A percentile compares a stretch with the other conserved stretches of the same genome.
Evolutionary conservation across 768 basidiomycete species (phyloP).

Genomic region (Pleurotus citrinopileatus): DNA sequence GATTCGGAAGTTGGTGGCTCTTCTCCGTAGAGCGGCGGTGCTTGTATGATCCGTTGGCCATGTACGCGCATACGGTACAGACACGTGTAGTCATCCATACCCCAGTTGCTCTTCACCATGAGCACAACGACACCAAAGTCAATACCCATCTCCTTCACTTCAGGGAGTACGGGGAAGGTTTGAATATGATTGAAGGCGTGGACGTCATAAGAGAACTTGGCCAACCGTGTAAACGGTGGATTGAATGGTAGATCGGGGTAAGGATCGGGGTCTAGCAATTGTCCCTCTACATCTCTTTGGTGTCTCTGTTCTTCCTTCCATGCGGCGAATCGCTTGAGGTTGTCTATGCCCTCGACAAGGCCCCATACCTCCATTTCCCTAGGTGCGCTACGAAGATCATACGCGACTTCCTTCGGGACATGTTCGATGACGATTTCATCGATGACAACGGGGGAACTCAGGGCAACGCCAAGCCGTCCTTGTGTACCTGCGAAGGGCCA

Average conservation of each 20-base stretch:
- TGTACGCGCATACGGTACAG: constrained; percentile 85
- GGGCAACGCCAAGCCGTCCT: constrained; percentile 81
- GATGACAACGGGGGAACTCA: constrained; percentile 72
- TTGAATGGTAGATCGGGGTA: constrained; percentile 47
- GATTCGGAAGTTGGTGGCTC: constrained; percentile 16
- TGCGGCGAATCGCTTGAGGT: constrained; percentile 54
- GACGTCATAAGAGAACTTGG: constrained; percentile 62
- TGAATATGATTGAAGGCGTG: constrained; percentile 64
- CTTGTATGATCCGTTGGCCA: constrained; percentile 50
- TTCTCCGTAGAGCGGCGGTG: constrained; percentile 31
- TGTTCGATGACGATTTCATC: constrained; percentile 87
- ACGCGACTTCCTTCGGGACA: constrained; percentile 76
- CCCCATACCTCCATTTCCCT: constrained; percentile 91
- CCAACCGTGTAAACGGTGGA: constrained; percentile 60
- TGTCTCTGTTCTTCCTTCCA: constrained; percentile 49
- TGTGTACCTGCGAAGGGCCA: constrained; percentile 85
- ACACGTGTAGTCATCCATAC: constrained; percentile 79
- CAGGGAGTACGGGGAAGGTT: constrained; percentile 72
- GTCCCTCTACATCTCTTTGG: constrained; percentile 27
- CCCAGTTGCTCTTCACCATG: constrained; percentile 85
- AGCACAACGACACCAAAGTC: constrained; percentile 87
- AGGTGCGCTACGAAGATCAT: constrained; percentile 80
- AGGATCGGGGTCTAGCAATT: constrained; percentile 31
- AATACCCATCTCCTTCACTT: constrained; percentile 65
- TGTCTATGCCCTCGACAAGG: constrained; percentile 75